These are phyloP conservation scores for Phytophthora aleatoria DNA, from an alignment of 352 stramenopile species.

Conservation along the genomic window DNA sequence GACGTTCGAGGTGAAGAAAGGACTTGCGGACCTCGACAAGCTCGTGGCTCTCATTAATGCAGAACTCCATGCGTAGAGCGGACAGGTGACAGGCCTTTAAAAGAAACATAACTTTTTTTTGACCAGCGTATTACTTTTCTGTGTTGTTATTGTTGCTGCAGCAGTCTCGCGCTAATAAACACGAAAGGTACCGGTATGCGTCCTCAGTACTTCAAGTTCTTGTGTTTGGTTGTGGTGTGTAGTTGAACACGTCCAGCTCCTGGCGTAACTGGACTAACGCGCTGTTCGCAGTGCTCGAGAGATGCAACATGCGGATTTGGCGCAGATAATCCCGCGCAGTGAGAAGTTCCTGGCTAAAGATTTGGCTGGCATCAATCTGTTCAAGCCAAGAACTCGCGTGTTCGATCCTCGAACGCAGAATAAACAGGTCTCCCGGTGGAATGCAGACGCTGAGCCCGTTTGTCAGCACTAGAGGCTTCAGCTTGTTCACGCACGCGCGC, in stretches of 20 bases:
- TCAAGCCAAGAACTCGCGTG: constrained; percentile 25
- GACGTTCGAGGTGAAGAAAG: constrained; percentile 89
- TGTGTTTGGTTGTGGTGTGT: constrained; percentile 7
- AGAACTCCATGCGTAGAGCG: constrained; percentile 55
- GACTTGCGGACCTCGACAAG: constrained; percentile 79
- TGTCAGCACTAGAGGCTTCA: constrained; percentile 24
- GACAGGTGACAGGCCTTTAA: background rate
- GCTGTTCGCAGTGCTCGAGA: constrained; percentile 28
- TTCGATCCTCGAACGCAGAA: constrained; percentile 22
- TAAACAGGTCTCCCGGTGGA: constrained; percentile 25
- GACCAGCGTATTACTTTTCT: constrained; percentile 1
- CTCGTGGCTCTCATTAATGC: constrained; percentile 73
- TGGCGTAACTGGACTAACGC: constrained; percentile 25
- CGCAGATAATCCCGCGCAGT: constrained; percentile 18
- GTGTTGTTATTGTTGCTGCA: constrained; percentile 22
- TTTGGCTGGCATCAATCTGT: constrained; percentile 14
- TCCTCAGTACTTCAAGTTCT: constrained; percentile 6
- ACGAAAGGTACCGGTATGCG: no score
- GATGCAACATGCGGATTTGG: constrained; percentile 26
- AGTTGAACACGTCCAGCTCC: constrained; percentile 18
- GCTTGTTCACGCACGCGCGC: constrained; percentile 13
- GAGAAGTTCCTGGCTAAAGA: constrained; percentile 1
- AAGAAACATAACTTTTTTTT: background rate
- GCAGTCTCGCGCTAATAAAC: constrained; percentile 5
- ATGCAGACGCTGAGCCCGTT: constrained; percentile 30